Conservation (phyloP, 805 yeast species). For the Metschnikowia sp. region DNA sequence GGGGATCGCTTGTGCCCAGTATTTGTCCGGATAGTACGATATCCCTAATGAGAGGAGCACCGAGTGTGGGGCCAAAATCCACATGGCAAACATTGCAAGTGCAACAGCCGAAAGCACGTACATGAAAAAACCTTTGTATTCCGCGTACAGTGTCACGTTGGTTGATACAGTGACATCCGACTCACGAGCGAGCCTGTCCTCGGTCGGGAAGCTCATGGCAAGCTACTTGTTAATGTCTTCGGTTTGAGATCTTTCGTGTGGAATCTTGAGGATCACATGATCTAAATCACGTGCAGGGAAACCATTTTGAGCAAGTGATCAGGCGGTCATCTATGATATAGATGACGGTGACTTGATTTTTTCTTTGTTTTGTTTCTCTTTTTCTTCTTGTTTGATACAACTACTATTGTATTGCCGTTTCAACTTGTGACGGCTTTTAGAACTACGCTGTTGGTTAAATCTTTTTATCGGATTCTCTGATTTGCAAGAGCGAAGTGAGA, state of each 20-base stretch:
- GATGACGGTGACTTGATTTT: no score
- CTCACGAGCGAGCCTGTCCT: conserved; percentile 58
- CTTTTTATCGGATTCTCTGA: no score
- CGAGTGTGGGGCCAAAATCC: conserved; percentile 74
- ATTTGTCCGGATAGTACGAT: conserved; percentile 78
- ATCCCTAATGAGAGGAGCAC: conserved; percentile 52
- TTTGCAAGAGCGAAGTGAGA: no score
- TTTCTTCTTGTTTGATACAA: no score
- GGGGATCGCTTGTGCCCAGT: conserved; percentile 88
- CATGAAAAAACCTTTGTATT: conserved; percentile 84
- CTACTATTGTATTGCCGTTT: no score
- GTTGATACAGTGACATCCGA: conserved; percentile 60
- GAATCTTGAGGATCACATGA: not conserved
- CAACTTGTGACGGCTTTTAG: no score
- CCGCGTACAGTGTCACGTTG: conserved; percentile 56
- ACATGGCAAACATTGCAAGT: conserved; percentile 52
- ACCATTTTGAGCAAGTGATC: no score
- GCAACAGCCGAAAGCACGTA: conserved; percentile 64
- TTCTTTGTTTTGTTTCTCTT: no score
- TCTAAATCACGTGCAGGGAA: not conserved
- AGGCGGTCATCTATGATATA: no score
- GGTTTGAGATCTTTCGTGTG: no score
- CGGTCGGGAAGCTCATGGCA: conserved; percentile 7
- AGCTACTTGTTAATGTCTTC: not conserved
- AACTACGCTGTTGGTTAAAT: no score